phyloP scores from a whole-genome alignment of 169 alveolate species.

The Ichthyophthirius multifiliis region DNA sequence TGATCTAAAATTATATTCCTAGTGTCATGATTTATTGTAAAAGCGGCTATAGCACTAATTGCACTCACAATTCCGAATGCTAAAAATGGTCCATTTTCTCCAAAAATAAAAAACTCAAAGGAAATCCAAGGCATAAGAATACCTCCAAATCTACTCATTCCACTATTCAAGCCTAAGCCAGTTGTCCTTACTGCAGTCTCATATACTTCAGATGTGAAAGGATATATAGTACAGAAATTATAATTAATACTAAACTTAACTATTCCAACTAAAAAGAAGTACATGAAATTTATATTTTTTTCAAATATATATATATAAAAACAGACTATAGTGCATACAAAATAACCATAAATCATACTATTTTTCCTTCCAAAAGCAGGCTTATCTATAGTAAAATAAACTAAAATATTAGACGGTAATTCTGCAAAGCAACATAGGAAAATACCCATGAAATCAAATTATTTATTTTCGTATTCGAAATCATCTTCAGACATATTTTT shows the following conservation, averaged over 20 bases:
- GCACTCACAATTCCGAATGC: not conserved
- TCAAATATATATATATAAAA: too few species aligned
- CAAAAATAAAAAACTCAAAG: not conserved
- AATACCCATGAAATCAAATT: not conserved
- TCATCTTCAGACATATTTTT: not conserved
- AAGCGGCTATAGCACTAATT: not conserved
- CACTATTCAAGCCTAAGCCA: not conserved
- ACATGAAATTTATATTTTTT: too few species aligned
- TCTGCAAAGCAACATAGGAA: constrained; percentile 1
- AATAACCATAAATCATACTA: not conserved
- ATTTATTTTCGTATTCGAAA: not conserved
- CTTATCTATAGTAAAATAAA: not conserved
- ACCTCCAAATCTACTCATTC: constrained; percentile 12
- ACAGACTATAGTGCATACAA: not conserved
- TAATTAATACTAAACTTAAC: constrained; percentile 1
- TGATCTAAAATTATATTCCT: not conserved
- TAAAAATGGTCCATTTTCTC: constrained; percentile 8
- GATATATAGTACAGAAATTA: not conserved
- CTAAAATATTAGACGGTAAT: constrained; percentile 8
- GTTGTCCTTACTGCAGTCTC: not conserved
- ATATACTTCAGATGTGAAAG: constrained; percentile 6
- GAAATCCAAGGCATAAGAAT: constrained; percentile 15
- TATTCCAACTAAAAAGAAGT: not conserved
- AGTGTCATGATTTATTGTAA: constrained; percentile 1
- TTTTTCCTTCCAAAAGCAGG: not conserved